Conservation (phyloP, 2,329 filamentous ascomycete genomes). For the Ophiostoma sp. region DNA sequence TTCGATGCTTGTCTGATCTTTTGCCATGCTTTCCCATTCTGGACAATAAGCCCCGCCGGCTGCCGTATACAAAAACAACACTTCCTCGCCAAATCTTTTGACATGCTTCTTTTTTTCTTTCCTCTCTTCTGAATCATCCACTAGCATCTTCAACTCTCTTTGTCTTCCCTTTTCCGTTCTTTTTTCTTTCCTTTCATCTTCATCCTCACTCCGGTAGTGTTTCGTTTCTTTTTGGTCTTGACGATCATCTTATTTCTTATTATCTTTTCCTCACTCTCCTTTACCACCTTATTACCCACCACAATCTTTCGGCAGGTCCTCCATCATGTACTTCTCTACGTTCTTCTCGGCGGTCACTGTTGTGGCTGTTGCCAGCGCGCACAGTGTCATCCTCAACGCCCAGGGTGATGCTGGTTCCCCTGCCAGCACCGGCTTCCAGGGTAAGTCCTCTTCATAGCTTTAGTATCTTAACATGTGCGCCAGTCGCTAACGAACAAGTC, state of each 20-base stretch:
- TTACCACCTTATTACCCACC: background rate
- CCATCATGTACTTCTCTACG: slow-evolving; percentile 16
- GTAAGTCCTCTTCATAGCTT: slow-evolving; percentile 4
- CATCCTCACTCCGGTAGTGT: slow-evolving; percentile 15
- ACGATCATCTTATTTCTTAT: slow-evolving; percentile 12
- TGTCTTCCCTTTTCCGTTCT: slow-evolving; percentile 9
- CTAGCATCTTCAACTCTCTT: background rate
- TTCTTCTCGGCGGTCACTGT: slow-evolving; percentile 20
- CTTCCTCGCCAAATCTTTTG: background rate
- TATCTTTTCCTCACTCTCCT: background rate
- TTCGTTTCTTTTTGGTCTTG: slow-evolving; percentile 14
- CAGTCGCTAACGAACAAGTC: slow-evolving; percentile 33
- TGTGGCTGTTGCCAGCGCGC: slow-evolving; percentile 24
- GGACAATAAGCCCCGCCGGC: background rate
- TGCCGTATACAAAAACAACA: slow-evolving; percentile 1
- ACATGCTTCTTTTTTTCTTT: background rate
- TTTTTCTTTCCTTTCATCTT: background rate
- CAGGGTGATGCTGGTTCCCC: slow-evolving; percentile 25
- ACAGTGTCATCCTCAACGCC: slow-evolving; percentile 25
- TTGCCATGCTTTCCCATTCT: background rate
- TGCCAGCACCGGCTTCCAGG: slow-evolving; percentile 25
- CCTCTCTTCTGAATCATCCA: slow-evolving; percentile 8
- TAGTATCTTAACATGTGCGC: background rate
- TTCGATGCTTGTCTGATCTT: slow-evolving; percentile 10
- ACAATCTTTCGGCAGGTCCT: background rate